These are phyloP conservation scores for Plasmodium gonderi DNA, from an alignment of 169 alveolate genomes.

Conservation along the genomic window DNA sequence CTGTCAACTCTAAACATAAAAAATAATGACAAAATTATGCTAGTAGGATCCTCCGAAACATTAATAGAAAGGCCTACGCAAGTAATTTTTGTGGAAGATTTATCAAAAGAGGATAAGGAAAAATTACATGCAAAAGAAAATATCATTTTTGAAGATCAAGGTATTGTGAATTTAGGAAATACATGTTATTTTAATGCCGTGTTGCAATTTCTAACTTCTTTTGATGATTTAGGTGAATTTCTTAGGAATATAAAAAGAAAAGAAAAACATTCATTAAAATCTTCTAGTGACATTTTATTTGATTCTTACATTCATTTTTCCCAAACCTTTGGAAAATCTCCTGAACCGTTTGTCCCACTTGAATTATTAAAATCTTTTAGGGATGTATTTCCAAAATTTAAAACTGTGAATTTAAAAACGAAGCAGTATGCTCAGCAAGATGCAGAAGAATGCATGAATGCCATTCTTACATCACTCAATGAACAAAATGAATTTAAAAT, in stretches of 20 bases:
- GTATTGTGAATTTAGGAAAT: constrained; percentile 95
- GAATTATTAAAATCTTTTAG: constrained; percentile 64
- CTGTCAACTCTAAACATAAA: constrained; percentile 81
- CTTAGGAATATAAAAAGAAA: constrained; percentile 59
- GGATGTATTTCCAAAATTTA: constrained; percentile 67
- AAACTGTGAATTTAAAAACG: constrained; percentile 53
- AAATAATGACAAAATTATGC: constrained; percentile 88
- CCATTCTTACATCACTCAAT: constrained; percentile 79
- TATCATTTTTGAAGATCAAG: constrained; percentile 78
- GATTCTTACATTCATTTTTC: constrained; percentile 79
- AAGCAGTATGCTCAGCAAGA: constrained; percentile 79
- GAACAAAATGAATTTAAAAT: constrained; percentile 50
- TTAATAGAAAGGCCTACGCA: constrained; percentile 83
- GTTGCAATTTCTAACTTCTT: constrained; percentile 87
- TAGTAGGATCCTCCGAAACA: constrained; percentile 94
- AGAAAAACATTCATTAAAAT: constrained; percentile 14
- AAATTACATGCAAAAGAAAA: constrained; percentile 78
- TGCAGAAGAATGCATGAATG: constrained; percentile 84
- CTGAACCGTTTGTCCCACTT: constrained; percentile 70
- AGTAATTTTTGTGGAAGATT: constrained; percentile 92
- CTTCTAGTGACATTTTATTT: constrained; percentile 64
- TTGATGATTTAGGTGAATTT: constrained; percentile 82
- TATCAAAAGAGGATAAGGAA: constrained; percentile 93
- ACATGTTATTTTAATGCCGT: constrained; percentile 96
- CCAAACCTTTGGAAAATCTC: constrained; percentile 73